Evolutionary conservation across 441 rosid species (phyloP).

Genomic region (Kokia cookei): DNA sequence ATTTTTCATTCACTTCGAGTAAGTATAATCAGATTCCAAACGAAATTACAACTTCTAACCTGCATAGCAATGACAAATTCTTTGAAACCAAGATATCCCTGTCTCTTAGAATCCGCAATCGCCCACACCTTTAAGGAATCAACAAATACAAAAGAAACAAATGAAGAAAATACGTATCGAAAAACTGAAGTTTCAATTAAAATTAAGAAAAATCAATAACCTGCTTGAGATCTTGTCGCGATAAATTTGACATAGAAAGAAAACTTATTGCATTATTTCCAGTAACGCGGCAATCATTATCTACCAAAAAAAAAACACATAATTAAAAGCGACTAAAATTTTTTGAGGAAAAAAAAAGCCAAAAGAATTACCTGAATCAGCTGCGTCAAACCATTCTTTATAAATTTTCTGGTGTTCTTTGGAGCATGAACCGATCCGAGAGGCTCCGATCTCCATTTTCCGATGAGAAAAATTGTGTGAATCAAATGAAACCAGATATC

Average conservation of each 20-base stretch:
- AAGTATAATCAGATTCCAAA: background rate
- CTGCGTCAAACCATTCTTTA: slow-evolving; percentile 68
- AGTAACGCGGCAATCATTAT: slow-evolving; percentile 78
- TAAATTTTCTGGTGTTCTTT: slow-evolving; percentile 71
- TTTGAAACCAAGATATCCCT: slow-evolving; percentile 73
- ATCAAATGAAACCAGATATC: background rate
- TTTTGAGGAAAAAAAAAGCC: background rate
- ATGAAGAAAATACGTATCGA: background rate
- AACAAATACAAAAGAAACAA: background rate
- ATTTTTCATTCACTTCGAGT: background rate
- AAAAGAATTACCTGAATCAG: slow-evolving; percentile 63
- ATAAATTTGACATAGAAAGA: slow-evolving; percentile 64
- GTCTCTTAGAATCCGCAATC: slow-evolving; percentile 79
- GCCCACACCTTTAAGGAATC: slow-evolving; percentile 72
- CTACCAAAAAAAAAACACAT: slow-evolving; percentile 20
- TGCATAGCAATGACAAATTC: slow-evolving; percentile 83
- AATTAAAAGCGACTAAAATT: background rate
- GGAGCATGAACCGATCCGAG: slow-evolving; percentile 58
- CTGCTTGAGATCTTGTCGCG: slow-evolving; percentile 83
- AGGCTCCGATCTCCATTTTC: slow-evolving; percentile 65
- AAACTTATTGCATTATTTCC: slow-evolving; percentile 81
- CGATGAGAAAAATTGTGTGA: background rate
- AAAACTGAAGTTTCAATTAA: background rate
- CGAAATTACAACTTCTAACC: slow-evolving; percentile 32
- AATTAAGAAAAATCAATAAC: slow-evolving; percentile 20